Evolutionary conservation across 306 rosid species (phyloP).

Genomic region (Oemleria cerasiformis): DNA sequence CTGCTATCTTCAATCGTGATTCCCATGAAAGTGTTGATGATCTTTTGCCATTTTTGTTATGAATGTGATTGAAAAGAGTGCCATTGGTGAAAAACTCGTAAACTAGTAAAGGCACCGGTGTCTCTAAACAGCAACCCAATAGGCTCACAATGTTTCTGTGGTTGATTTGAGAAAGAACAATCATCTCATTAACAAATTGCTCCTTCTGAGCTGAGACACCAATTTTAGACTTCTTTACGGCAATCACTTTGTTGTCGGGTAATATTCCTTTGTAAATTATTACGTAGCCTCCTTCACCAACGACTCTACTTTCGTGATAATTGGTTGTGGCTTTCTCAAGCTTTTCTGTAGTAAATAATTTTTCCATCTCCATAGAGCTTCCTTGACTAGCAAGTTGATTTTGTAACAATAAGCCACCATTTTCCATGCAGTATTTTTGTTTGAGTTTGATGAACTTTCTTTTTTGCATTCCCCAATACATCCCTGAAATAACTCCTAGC

Average conservation of each 20-base stretch:
- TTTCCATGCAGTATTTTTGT: neutral
- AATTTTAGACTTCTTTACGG: slow-evolving; percentile 7
- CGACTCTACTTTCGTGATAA: neutral
- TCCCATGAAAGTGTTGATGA: neutral
- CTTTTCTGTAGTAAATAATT: neutral
- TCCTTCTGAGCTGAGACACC: no score
- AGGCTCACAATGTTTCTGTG: slow-evolving; percentile 14
- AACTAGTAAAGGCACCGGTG: neutral
- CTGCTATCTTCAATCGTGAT: neutral
- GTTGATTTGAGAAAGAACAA: slow-evolving; percentile 12
- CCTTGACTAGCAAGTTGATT: neutral
- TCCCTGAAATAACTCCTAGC: neutral
- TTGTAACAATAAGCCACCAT: neutral
- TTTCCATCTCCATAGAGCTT: neutral
- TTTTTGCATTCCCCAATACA: neutral
- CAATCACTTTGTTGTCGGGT: neutral
- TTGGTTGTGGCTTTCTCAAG: slow-evolving; percentile 7
- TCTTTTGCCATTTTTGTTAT: neutral
- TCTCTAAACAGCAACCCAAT: slow-evolving; percentile 16
- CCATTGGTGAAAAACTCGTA: slow-evolving; percentile 7
- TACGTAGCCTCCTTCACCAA: slow-evolving; percentile 21
- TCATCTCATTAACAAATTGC: slow-evolving; percentile 12
- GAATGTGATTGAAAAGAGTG: neutral
- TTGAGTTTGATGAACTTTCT: neutral
- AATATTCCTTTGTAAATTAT: slow-evolving; percentile 11